Evolutionary conservation across 1,284 basidiomycete genomes (phyloP).

Genomic region (Ceratobasidium sp.): DNA sequence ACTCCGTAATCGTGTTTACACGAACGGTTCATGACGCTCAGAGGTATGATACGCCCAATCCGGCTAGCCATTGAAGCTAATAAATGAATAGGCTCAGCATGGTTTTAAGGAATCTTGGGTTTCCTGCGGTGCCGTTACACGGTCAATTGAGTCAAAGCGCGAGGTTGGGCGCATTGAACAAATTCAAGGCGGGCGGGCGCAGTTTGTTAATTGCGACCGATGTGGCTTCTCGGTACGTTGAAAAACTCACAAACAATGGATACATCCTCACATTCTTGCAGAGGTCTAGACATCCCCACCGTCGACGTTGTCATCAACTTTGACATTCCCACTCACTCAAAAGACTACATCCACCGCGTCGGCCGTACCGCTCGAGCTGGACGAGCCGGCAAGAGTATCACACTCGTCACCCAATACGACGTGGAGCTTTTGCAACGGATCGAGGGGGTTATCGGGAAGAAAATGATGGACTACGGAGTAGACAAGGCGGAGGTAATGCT

Average conservation of each 20-base stretch:
- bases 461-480: constrained; percentile 91
- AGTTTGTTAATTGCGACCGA: constrained; percentile 96
- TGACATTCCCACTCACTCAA: constrained; percentile 97
- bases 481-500: constrained; percentile 93
- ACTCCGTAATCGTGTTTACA: constrained; percentile 97
- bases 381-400: constrained; percentile 94
- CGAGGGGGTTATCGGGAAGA: constrained; percentile 91
- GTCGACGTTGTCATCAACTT: constrained; percentile 99
- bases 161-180: constrained; percentile 92
- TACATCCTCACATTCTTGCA: constrained; percentile 53
- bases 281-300: constrained; percentile 95
- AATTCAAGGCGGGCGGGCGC: constrained; percentile 96
- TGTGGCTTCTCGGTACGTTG: constrained; percentile 70
- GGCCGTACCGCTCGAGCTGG: constrained; percentile 98
- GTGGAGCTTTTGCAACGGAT: constrained; percentile 97
- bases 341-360: constrained; percentile 99
- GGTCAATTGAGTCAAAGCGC: constrained; percentile 96
- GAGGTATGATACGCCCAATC: constrained; percentile 62
- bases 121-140: constrained; percentile 95
- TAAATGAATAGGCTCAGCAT: constrained; percentile 73
- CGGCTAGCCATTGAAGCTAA: constrained; percentile 4
- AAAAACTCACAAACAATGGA: constrained; percentile 8
- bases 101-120: constrained; percentile 91
- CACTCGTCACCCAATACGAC: constrained; percentile 98
- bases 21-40: constrained; percentile 96